Evolutionary conservation across 306 rosid genomes (phyloP).

Genomic region (Datisca glomerata): DNA sequence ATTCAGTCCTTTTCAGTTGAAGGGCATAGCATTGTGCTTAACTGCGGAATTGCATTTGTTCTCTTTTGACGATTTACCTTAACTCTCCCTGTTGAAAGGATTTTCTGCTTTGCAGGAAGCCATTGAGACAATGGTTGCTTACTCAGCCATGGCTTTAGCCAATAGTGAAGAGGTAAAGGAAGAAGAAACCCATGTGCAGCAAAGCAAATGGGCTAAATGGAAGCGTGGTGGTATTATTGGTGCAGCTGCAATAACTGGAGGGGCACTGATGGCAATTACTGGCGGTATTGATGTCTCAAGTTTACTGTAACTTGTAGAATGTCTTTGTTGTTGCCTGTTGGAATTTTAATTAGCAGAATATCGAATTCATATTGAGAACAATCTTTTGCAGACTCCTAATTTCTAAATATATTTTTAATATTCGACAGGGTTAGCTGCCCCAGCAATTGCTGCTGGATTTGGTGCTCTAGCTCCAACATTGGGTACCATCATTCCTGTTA

Average conservation of each 20-base stretch:
- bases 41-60: neutral
- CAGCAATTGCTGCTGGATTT: constrained; percentile 92
- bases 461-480: constrained; percentile 88
- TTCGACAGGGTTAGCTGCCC: constrained; percentile 87
- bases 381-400: too few species aligned
- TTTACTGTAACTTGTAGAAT: neutral
- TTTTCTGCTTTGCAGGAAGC: constrained; percentile 55
- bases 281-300: constrained; percentile 54
- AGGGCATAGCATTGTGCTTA: neutral
- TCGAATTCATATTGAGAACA: too few species aligned
- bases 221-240: constrained; percentile 96
- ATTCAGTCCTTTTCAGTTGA: too few species aligned
- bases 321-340: too few species aligned
- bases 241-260: constrained; percentile 95
- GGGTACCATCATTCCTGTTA: constrained; percentile 80
- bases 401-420: constrained; percentile 7
- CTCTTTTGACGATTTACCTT: constrained; percentile 1
- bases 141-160: constrained; percentile 74
- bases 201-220: constrained; percentile 64
- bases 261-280: constrained; percentile 78
- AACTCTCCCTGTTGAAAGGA: constrained; percentile 13
- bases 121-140: constrained; percentile 85
- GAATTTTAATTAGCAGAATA: too few species aligned
- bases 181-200: constrained; percentile 37
- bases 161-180: constrained; percentile 40